Conservation (phyloP, 306 rosid species). For the Cicer bijugum region DNA sequence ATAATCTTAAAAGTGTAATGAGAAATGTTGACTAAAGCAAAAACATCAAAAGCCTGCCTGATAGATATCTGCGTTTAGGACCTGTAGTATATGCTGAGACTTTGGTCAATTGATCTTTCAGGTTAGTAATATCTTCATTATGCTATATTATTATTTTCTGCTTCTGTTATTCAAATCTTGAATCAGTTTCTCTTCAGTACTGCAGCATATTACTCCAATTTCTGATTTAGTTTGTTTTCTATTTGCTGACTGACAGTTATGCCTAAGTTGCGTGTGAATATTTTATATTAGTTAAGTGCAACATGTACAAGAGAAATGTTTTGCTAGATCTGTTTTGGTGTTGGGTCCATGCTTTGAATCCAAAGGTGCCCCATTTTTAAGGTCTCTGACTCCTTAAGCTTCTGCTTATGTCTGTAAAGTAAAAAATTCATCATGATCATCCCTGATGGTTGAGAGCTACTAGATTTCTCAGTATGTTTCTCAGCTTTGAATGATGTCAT, state of each 20-base stretch:
- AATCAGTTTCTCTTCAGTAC: not conserved
- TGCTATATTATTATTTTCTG: not conserved
- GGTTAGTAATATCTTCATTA: not conserved
- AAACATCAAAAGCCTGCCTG: too few relatives aligned
- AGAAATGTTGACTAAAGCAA: too few relatives aligned
- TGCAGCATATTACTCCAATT: not conserved
- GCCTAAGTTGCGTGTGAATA: not conserved
- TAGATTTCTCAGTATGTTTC: slow-evolving; percentile 37
- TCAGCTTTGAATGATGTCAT: slow-evolving; percentile 71
- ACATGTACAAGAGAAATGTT: not conserved
- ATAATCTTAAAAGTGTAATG: not conserved
- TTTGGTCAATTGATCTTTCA: not conserved
- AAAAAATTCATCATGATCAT: too few relatives aligned
- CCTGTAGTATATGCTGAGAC: not conserved
- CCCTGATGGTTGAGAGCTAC: slow-evolving; percentile 50
- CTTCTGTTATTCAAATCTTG: not conserved
- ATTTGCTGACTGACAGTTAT: not conserved
- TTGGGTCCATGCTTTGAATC: too few relatives aligned
- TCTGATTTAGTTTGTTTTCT: not conserved
- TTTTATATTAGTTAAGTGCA: not conserved
- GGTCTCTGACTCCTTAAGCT: too few relatives aligned
- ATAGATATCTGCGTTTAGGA: too few relatives aligned
- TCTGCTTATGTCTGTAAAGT: too few relatives aligned
- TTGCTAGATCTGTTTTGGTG: not conserved
- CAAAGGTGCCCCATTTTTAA: too few relatives aligned